Evolutionary conservation across 352 stramenopile genomes (phyloP).

Genomic region (Phytophthora brassicae): DNA sequence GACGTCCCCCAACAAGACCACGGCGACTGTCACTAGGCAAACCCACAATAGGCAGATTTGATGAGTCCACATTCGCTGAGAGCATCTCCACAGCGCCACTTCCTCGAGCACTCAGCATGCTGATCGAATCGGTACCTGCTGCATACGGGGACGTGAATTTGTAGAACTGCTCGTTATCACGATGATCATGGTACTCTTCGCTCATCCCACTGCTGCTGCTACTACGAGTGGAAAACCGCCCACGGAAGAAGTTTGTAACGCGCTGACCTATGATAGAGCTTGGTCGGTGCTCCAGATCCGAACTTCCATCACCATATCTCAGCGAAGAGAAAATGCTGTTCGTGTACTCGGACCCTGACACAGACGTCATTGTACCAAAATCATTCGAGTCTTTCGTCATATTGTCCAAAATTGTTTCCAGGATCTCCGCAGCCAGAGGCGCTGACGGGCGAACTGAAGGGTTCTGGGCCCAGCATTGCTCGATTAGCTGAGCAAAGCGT

Average conservation of each 20-base stretch:
- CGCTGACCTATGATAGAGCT: constrained; percentile 46
- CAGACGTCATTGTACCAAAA: constrained; percentile 30
- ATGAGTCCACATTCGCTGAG: constrained; percentile 22
- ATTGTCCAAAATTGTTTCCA: constrained; percentile 56
- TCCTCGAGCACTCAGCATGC: constrained; percentile 31
- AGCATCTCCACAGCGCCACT: constrained; percentile 34
- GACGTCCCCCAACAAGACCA: constrained; percentile 39
- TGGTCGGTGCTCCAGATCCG: constrained; percentile 45
- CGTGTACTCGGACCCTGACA: constrained; percentile 44
- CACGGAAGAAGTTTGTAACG: constrained; percentile 72
- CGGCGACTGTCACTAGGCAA: constrained; percentile 39
- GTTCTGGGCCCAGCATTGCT: constrained; percentile 62
- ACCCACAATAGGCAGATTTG: constrained; percentile 34
- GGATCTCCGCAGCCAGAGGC: constrained; percentile 46
- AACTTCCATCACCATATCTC: constrained; percentile 30
- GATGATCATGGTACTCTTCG: constrained; percentile 38
- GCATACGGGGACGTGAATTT: constrained; percentile 51
- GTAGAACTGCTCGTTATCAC: constrained; percentile 41
- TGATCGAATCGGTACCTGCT: constrained; percentile 24
- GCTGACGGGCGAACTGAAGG: constrained; percentile 42
- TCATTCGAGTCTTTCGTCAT: constrained; percentile 47
- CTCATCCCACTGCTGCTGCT: constrained; percentile 46
- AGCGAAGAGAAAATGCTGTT: constrained; percentile 68
- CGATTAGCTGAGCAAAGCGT: constrained; percentile 58
- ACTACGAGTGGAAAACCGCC: constrained; percentile 45